Percentiles rank a stretch among this genome's conserved stretches.
Conservation (phyloP, 139 green algal genomes). For the Zygnema circumcarinatum region DNA sequence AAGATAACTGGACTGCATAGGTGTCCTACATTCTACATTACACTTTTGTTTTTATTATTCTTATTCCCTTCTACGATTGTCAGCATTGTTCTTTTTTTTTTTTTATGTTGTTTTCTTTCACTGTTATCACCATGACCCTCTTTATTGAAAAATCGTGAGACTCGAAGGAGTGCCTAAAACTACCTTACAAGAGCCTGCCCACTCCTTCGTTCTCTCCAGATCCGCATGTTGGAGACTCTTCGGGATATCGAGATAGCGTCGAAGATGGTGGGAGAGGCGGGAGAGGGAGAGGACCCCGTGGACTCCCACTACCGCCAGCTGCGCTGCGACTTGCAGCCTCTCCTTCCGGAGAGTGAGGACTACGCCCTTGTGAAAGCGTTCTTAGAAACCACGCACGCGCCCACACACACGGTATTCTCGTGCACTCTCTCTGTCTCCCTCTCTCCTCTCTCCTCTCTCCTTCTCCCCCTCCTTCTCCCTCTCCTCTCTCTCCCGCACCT, state of each 20-base stretch:
- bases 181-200: neutral
- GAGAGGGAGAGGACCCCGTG: constrained; percentile 35
- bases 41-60: neutral
- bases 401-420: constrained; percentile 41
- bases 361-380: constrained; percentile 38
- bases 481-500: neutral
- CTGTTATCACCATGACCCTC: too few relatives aligned
- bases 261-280: constrained; percentile 14
- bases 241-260: constrained; percentile 54
- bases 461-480: neutral
- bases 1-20: too few relatives aligned
- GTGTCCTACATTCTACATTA: too few relatives aligned
- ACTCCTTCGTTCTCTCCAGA: neutral
- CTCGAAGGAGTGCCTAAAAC: constrained; percentile 4
- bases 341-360: neutral
- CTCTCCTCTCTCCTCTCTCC: too few relatives aligned
- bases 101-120: neutral
- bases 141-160: constrained; percentile 13
- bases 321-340: constrained; percentile 17
- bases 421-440: too few relatives aligned
- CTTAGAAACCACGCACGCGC: constrained; percentile 38
- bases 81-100: neutral
- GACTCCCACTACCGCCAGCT: constrained; percentile 46
- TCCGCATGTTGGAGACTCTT: constrained; percentile 48
- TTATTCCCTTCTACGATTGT: neutral